Evolutionary conservation across 352 stramenopile genomes (phyloP).

Genomic region (Aphanomyces cochlioides): DNA sequence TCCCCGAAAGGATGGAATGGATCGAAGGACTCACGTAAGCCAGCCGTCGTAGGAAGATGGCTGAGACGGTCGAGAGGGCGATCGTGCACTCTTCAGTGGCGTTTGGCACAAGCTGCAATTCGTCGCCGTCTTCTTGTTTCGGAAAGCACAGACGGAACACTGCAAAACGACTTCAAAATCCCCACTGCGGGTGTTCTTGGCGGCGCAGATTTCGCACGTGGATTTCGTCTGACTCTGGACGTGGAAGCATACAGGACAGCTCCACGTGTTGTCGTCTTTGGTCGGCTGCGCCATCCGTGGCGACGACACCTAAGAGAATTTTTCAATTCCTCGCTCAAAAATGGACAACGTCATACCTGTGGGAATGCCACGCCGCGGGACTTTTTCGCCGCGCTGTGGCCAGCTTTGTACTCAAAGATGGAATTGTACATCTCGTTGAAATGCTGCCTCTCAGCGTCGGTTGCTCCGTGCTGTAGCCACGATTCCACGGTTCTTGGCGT

Average conservation of each 20-base stretch:
- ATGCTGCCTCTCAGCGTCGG: slow-evolving; percentile 11
- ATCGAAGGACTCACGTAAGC: slow-evolving; percentile 6
- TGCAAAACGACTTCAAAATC: slow-evolving; percentile 52
- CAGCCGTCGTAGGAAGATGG: background rate
- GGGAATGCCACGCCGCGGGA: background rate
- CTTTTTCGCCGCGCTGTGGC: background rate
- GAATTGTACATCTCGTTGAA: slow-evolving; percentile 29
- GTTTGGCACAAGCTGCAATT: slow-evolving; percentile 55
- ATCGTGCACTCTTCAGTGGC: slow-evolving; percentile 31
- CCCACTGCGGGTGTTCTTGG: slow-evolving; percentile 57
- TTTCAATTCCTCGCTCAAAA: no score
- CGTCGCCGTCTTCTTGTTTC: slow-evolving; percentile 46
- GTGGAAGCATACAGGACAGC: slow-evolving; percentile 67
- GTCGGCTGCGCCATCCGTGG: background rate
- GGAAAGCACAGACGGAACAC: slow-evolving; percentile 61
- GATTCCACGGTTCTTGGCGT: slow-evolving; percentile 13
- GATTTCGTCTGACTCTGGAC: slow-evolving; percentile 47
- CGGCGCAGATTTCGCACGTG: slow-evolving; percentile 69
- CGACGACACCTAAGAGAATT: background rate
- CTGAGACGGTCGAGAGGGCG: no score
- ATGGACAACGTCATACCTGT: no score
- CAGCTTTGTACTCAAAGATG: slow-evolving; percentile 18
- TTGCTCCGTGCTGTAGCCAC: slow-evolving; percentile 11
- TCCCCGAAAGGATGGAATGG: no score
- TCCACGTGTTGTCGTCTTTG: slow-evolving; percentile 38